Percentiles rank a stretch among this genome's conserved stretches.
These are phyloP conservation scores for Endogone sp. DNA, from an alignment of 192 early-diverging fungal genomes.

Conservation along the genomic window DNA sequence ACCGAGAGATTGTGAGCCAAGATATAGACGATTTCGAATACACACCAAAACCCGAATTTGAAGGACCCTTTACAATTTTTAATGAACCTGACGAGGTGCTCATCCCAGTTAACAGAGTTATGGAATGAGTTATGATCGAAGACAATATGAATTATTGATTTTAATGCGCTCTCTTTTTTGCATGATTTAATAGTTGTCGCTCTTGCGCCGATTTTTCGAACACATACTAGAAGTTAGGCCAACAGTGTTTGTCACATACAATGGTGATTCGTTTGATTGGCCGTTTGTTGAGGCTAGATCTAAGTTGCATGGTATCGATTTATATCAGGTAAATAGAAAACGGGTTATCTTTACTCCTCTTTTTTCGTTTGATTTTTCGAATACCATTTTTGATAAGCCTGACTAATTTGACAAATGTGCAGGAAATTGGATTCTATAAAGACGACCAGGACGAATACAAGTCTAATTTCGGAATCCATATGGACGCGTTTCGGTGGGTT, in stretches of 20 bases:
- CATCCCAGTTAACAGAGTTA: no score
- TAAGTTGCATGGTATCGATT: conserved; percentile 73
- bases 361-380: background rate
- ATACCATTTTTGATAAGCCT: background rate
- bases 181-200: conserved; percentile 50
- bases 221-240: conserved; percentile 84
- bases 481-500: conserved; percentile 98
- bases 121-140: no score
- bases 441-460: conserved; percentile 85
- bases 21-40: conserved; percentile 99
- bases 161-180: background rate
- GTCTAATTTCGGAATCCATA: conserved; percentile 81
- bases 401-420: background rate
- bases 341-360: conserved; percentile 1
- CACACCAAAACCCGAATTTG: conserved; percentile 92
- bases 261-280: conserved; percentile 99
- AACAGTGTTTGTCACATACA: conserved; percentile 92
- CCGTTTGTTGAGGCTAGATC: conserved; percentile 92
- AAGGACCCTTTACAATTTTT: conserved; percentile 93
- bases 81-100: conserved; percentile 88
- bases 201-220: conserved; percentile 85
- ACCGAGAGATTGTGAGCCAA: conserved; percentile 90
- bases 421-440: conserved; percentile 88
- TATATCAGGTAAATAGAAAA: conserved; percentile 58
- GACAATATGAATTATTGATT: background rate